Percentiles rank a stretch among this genome's conserved stretches.
Conservation (phyloP, 2,329 filamentous ascomycete species). For the Curvularia lunata region DNA sequence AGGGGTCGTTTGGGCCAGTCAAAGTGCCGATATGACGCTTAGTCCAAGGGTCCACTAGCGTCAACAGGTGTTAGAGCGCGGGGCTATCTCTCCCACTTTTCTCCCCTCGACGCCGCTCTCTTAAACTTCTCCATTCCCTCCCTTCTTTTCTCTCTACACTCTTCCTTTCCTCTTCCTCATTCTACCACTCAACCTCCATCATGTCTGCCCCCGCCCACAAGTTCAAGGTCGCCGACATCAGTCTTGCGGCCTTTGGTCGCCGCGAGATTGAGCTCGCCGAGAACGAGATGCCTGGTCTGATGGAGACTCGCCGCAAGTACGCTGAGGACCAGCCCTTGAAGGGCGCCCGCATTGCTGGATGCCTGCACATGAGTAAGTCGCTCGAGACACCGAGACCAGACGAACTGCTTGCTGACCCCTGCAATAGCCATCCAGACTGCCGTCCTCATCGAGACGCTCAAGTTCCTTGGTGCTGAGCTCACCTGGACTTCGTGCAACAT, state of each 20-base stretch:
- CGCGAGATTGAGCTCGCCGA: conserved; percentile 99
- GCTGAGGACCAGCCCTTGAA: conserved; percentile 89
- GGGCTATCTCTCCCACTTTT: conserved; percentile 24
- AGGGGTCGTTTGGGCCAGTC: conserved; percentile 10
- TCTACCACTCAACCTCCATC: conserved; percentile 40
- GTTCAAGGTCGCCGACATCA: conserved; percentile 98
- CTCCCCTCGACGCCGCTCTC: conserved; percentile 11
- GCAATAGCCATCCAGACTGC: conserved; percentile 88
- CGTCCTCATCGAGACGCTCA: conserved; percentile 98
- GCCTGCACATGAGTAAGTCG: conserved; percentile 89
- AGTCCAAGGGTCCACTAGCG: conserved; percentile 19
- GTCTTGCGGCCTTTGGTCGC: conserved; percentile 96
- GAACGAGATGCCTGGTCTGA: conserved; percentile 91
- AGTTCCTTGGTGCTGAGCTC: conserved; percentile 92
- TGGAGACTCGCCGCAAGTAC: conserved; percentile 93
- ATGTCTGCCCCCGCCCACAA: conserved; percentile 83
- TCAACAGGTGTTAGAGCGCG: conserved; percentile 16
- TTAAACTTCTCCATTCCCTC: conserved; percentile 20
- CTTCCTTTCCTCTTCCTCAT: conserved; percentile 15
- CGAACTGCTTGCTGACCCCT: conserved; percentile 20
- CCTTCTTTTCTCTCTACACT: conserved; percentile 20
- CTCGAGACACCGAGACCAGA: neutral
- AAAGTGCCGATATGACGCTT: conserved; percentile 15
- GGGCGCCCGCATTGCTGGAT: conserved; percentile 95
- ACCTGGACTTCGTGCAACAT: conserved; percentile 99